Conservation (phyloP, 495 filamentous ascomycete genomes). For the Pseudevernia furfuracea region DNA sequence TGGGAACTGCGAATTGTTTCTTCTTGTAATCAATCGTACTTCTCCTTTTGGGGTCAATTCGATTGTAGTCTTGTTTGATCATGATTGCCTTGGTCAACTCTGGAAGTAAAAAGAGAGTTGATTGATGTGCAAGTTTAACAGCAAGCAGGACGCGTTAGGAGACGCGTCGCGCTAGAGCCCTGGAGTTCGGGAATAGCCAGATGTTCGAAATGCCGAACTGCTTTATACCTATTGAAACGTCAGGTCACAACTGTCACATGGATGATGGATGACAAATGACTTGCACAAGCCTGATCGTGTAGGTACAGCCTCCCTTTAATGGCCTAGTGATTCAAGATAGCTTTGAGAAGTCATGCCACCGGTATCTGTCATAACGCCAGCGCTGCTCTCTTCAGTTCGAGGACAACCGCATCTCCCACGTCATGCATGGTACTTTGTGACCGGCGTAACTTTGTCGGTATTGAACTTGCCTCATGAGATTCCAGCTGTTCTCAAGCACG, state of each 20-base stretch:
- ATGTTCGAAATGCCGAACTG: background rate
- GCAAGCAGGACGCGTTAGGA: background rate
- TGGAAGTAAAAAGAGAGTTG: background rate
- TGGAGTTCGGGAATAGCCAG: too few species aligned
- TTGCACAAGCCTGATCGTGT: background rate
- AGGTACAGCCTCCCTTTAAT: background rate
- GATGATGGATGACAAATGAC: background rate
- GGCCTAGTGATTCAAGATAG: background rate
- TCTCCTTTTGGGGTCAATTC: conserved; percentile 77
- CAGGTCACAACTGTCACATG: background rate
- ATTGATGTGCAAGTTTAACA: background rate
- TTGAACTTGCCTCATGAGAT: conserved; percentile 51
- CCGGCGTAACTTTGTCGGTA: conserved; percentile 42
- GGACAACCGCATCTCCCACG: conserved; percentile 38
- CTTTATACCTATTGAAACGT: background rate
- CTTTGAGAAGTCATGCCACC: conserved; percentile 13
- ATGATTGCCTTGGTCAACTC: conserved; percentile 34
- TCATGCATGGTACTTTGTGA: conserved; percentile 47
- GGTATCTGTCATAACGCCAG: conserved; percentile 27
- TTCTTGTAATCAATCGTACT: conserved; percentile 69
- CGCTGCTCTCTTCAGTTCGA: conserved; percentile 41
- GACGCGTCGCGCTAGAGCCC: background rate
- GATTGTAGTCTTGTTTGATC: conserved; percentile 62
- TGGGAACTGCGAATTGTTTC: conserved; percentile 70
- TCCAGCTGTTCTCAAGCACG: conserved; percentile 39